These are phyloP conservation scores for Litsea cubeba DNA, from an alignment of 164 flowering plant genomes.

Conservation along the genomic window DNA sequence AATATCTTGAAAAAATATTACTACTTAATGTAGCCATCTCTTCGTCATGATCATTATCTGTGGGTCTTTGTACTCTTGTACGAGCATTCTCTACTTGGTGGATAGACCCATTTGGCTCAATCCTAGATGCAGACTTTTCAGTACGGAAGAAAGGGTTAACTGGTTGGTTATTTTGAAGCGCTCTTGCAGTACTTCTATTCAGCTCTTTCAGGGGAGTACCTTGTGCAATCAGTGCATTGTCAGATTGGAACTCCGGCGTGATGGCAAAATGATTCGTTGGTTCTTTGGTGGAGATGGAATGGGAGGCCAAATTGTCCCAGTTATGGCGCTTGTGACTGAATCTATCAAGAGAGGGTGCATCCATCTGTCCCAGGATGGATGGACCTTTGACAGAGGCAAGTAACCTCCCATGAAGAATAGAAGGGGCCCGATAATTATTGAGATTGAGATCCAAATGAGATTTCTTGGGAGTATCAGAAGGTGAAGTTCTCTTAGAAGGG, in stretches of 20 bases:
- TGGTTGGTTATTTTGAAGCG: slow-evolving; percentile 16
- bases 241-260: slow-evolving; percentile 29
- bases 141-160: slow-evolving; percentile 7
- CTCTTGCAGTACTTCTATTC: slow-evolving; percentile 26
- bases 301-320: slow-evolving; percentile 8
- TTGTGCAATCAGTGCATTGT: slow-evolving; percentile 22
- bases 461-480: slow-evolving; percentile 23
- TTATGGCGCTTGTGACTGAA: neutral
- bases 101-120: slow-evolving; percentile 27
- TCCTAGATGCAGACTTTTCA: slow-evolving; percentile 22
- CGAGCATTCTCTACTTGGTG: slow-evolving; percentile 21
- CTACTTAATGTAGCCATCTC: slow-evolving; percentile 25
- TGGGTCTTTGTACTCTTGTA: slow-evolving; percentile 14
- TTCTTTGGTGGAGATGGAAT: slow-evolving; percentile 21
- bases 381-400: slow-evolving; percentile 16
- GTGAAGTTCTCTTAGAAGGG: slow-evolving; percentile 24
- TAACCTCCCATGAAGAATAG: slow-evolving; percentile 30
- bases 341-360: neutral
- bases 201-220: slow-evolving; percentile 29
- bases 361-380: slow-evolving; percentile 1
- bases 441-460: slow-evolving; percentile 16
- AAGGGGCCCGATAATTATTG: slow-evolving; percentile 21
- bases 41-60: slow-evolving; percentile 10
- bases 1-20: slow-evolving; percentile 19
- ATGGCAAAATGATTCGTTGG: slow-evolving; percentile 20